phyloP scores from a whole-genome alignment of 2,329 filamentous ascomycete genomes.

The Teratosphaeria destructans region DNA sequence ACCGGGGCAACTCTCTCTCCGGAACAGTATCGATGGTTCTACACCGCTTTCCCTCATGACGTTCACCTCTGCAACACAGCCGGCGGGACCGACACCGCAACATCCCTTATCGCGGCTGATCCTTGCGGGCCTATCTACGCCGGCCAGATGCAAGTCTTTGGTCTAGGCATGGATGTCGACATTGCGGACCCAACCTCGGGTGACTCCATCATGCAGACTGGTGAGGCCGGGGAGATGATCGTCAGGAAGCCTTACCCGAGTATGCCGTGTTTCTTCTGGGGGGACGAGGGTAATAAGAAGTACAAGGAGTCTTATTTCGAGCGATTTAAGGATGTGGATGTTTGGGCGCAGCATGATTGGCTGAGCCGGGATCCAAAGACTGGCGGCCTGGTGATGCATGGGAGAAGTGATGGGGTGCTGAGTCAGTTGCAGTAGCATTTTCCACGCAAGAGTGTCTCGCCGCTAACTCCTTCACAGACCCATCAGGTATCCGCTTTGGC shows the following conservation, averaged over 20 bases:
- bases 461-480: slow-evolving; percentile 20
- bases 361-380: slow-evolving; percentile 33
- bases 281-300: slow-evolving; percentile 29
- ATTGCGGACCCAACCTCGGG: slow-evolving; percentile 32
- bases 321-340: slow-evolving; percentile 28
- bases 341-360: slow-evolving; percentile 40
- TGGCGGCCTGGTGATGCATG: slow-evolving; percentile 33
- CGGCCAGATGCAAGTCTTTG: slow-evolving; percentile 34
- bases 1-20: slow-evolving; percentile 35
- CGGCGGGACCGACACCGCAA: slow-evolving; percentile 40
- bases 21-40: slow-evolving; percentile 38
- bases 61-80: slow-evolving; percentile 34
- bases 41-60: slow-evolving; percentile 28
- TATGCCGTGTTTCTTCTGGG: slow-evolving; percentile 36
- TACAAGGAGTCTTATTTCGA: slow-evolving; percentile 39
- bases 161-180: slow-evolving; percentile 39
- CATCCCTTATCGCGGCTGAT: slow-evolving; percentile 34
- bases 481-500: slow-evolving; percentile 39
- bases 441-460: too few relatives aligned
- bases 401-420: slow-evolving; percentile 37
- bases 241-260: slow-evolving; percentile 37
- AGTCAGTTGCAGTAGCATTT: slow-evolving; percentile 15
- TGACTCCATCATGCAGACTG: slow-evolving; percentile 23
- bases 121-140: slow-evolving; percentile 33
- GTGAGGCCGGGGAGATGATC: slow-evolving; percentile 36